phyloP scores from a whole-genome alignment of 2,329 filamentous ascomycete genomes.

The Emmonsia crescens region DNA sequence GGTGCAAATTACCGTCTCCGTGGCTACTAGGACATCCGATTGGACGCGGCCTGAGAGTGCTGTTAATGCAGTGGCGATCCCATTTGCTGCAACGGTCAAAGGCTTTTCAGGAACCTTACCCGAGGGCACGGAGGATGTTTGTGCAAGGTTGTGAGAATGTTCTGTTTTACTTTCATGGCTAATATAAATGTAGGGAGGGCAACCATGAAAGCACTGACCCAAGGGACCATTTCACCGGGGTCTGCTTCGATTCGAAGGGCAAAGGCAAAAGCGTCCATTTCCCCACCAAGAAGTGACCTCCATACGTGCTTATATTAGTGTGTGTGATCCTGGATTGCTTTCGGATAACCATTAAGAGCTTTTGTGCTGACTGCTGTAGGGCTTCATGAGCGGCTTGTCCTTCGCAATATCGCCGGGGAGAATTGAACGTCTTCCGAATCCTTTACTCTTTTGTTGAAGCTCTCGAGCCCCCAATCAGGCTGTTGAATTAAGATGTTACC shows the following conservation, averaged over 20 bases:
- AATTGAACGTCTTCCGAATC: too few relatives aligned
- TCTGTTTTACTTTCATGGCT: not conserved
- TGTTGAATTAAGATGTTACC: too few relatives aligned
- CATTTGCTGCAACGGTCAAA: not conserved
- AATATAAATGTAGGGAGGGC: not conserved
- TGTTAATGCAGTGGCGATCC: not conserved
- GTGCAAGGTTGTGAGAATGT: slow-evolving; percentile 1
- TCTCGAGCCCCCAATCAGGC: too few relatives aligned
- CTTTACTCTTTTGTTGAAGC: too few relatives aligned
- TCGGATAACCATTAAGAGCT: too few relatives aligned
- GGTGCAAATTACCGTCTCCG: not conserved
- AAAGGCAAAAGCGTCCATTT: slow-evolving; percentile 1
- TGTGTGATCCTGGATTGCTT: too few relatives aligned
- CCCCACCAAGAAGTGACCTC: not conserved
- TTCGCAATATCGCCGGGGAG: too few relatives aligned
- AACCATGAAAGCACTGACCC: not conserved
- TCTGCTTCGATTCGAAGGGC: not conserved
- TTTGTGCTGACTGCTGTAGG: too few relatives aligned
- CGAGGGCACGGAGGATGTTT: not conserved
- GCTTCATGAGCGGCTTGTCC: too few relatives aligned
- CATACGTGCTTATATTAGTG: slow-evolving; percentile 7
- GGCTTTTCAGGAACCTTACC: not conserved
- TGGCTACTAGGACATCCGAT: not conserved
- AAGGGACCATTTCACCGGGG: slow-evolving; percentile 1
- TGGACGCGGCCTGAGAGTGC: not conserved